Evolutionary conservation across 2,329 filamentous ascomycete genomes (phyloP).

Genomic region (Penicillium paneum): DNA sequence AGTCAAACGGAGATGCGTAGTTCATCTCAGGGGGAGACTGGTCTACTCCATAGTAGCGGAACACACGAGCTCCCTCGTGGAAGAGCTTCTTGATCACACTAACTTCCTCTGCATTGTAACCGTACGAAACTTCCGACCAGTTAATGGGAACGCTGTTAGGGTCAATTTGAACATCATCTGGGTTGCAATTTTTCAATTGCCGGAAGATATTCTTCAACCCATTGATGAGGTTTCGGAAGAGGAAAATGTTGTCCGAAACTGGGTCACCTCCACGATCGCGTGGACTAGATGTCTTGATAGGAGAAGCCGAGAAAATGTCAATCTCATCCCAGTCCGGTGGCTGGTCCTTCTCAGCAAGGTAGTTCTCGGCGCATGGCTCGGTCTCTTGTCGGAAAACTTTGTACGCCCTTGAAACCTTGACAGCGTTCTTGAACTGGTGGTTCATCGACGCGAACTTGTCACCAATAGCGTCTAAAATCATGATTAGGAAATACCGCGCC

Average conservation of each 20-base stretch:
- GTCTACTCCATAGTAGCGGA: conserved; percentile 93
- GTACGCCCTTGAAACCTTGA: conserved; percentile 88
- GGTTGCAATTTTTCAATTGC: conserved; percentile 87
- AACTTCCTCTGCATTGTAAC: conserved; percentile 96
- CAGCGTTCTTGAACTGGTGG: conserved; percentile 86
- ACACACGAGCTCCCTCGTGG: conserved; percentile 91
- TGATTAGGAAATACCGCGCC: conserved; percentile 90
- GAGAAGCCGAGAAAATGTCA: conserved; percentile 93
- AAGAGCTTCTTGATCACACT: conserved; percentile 96
- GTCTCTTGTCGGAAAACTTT: conserved; percentile 68
- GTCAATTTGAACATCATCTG: conserved; percentile 65
- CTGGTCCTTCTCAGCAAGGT: conserved; percentile 75
- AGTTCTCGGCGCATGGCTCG: conserved; percentile 69
- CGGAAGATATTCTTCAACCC: conserved; percentile 96
- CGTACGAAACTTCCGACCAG: conserved; percentile 93
- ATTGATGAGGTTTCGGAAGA: conserved; percentile 95
- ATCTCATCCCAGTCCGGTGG: conserved; percentile 96
- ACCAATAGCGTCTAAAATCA: conserved; percentile 95
- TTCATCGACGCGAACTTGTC: conserved; percentile 99
- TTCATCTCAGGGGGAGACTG: conserved; percentile 69
- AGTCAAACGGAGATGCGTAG: conserved; percentile 79
- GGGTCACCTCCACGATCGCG: conserved; percentile 86
- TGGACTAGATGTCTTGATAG: conserved; percentile 91
- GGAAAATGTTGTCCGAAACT: conserved; percentile 93
- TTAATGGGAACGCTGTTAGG: conserved; percentile 75